Conservation (phyloP, 305 asterid species). For the Solanum hybrid region DNA sequence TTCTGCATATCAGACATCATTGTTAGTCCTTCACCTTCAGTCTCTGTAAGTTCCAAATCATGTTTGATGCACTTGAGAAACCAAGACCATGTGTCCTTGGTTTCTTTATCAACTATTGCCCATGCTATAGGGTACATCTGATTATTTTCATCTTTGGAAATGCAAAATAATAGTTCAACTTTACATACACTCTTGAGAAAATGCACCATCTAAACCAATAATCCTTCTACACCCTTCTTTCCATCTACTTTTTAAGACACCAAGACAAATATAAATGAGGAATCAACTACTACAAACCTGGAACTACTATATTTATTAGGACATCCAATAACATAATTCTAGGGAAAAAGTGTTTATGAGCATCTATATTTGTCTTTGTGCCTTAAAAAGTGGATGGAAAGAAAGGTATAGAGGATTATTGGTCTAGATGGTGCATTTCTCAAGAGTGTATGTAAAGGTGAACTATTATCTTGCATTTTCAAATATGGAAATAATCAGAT, state of each 20-base stretch:
- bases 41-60: neutral
- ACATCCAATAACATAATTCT: neutral
- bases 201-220: neutral
- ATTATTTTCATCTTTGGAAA: neutral
- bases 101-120: neutral
- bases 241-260: too few relatives aligned
- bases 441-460: neutral
- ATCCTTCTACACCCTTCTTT: neutral
- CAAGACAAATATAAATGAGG: neutral
- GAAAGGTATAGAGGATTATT: neutral
- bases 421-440: neutral
- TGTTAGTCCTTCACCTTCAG: neutral
- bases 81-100: neutral
- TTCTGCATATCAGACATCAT: neutral
- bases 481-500: too few relatives aligned
- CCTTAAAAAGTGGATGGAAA: neutral
- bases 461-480: neutral
- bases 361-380: neutral
- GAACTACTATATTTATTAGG: neutral
- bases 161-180: neutral
- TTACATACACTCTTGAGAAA: neutral
- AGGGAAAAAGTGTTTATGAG: neutral
- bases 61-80: neutral
- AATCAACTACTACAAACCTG: neutral
- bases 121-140: neutral